These are phyloP conservation scores for Cryptosporidium baileyi DNA, from an alignment of 169 alveolate species.

Conservation along the genomic window DNA sequence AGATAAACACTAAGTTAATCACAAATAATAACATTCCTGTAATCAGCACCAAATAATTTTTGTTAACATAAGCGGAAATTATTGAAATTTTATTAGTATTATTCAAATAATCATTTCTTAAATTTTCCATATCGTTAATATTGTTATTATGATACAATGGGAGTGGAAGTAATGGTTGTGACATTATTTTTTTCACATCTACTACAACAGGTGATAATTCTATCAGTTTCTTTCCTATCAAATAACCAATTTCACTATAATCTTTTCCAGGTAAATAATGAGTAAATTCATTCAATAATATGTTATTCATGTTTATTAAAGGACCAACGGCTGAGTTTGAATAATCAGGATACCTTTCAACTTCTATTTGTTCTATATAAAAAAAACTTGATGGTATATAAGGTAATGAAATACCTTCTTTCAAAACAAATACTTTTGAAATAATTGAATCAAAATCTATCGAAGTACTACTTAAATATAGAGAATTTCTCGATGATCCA, in stretches of 20 bases:
- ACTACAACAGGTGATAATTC: neutral
- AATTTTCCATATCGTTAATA: neutral
- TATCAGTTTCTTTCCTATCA: conserved; percentile 1
- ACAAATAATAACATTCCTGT: conserved; percentile 5
- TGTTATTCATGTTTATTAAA: conserved; percentile 9
- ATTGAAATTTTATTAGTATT: neutral
- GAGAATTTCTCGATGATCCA: conserved; percentile 52
- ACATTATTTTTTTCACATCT: neutral
- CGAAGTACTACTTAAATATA: neutral
- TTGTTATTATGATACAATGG: neutral
- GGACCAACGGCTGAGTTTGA: conserved; percentile 64
- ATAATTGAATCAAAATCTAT: conserved; percentile 3
- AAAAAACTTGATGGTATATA: conserved; percentile 33
- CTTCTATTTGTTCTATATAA: conserved; percentile 21
- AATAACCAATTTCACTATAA: neutral
- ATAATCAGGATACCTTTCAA: neutral
- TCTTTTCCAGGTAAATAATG: neutral
- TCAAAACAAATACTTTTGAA: conserved; percentile 36
- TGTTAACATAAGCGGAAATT: neutral
- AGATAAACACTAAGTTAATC: conserved; percentile 4
- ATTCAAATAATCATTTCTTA: neutral
- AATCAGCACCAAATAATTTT: neutral
- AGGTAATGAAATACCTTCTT: conserved; percentile 19
- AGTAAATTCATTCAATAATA: conserved; percentile 16
- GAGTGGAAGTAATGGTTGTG: conserved; percentile 47